Evolutionary conservation across 169 alveolate species (phyloP), one percentile per base, ranked within the genome.

Genomic region (Eimeria acervulina): DNA sequence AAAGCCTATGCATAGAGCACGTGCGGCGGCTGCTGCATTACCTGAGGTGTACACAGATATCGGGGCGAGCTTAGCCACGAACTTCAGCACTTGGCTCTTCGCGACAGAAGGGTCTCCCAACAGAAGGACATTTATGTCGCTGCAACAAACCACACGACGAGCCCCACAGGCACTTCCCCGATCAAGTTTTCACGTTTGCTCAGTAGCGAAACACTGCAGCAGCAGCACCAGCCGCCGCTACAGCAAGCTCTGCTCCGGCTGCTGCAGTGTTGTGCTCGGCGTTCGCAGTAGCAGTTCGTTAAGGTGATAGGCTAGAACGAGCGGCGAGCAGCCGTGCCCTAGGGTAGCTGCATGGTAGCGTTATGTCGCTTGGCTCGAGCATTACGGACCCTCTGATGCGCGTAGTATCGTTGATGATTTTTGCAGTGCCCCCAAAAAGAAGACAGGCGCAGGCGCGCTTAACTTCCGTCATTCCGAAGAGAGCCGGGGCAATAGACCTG

Each of bases 71-170:
- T 99, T 98, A 70, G 99, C 99, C 21, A 99, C 99, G 96, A 99
- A 99, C 81, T 94, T 95, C 42, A 96, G 92, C 42, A 94, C 72
- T 72, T 95, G 95, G 59, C 95, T 83, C 95, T 99, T 99, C 70
- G 99, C 99, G 10, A 99, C 99, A 36, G 99, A 99, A 1, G 99
- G 99, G 96, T 99, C 99, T 28, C 99, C 99, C 15, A 99, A 97
- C 83, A 98, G 97, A 21, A 99, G 93, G 23, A 98, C 98, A 93
- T 98, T 98, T n/a, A 97, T 96, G 33, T 95, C 97, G 38, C 97
- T 95, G 81, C 78, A 80, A 7, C 89, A 90, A 83, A 3, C 21
- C n/a, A 52, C 28, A 52, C 6, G 17, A 21, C 7, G 19, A 78
- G 38, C 13, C 61, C 36, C 70, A 15, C 91, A 78, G 31, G 51